A percentile compares a stretch with the other conserved stretches of the same genome.
Evolutionary conservation across 139 green algal genomes (phyloP).

Genomic region (Coelastrella sp.): DNA sequence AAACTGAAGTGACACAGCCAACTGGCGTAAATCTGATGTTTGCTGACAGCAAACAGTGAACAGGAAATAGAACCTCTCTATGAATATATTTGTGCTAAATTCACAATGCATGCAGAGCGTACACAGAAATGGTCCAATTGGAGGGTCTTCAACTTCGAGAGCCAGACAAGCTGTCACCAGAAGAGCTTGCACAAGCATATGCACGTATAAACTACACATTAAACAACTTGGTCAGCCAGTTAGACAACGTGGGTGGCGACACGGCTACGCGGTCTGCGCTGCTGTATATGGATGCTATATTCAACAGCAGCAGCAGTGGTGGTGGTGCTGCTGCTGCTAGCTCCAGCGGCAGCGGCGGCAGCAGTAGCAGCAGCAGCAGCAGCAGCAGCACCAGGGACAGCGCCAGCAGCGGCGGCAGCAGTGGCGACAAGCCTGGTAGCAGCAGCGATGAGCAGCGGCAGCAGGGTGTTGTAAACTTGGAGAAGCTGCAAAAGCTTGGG

Average conservation of each 20-base stretch:
- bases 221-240: neutral
- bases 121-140: constrained; percentile 12
- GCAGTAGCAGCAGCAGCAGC: constrained; percentile 23
- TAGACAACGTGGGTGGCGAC: neutral
- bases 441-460: neutral
- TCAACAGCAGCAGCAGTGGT: neutral
- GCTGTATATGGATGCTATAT: constrained; percentile 34
- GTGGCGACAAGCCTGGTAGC: no score
- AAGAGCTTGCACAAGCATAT: constrained; percentile 21
- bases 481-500: constrained; percentile 9
- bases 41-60: no score
- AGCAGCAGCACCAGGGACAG: no score
- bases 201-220: neutral
- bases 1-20: no score
- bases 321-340: neutral
- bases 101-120: neutral
- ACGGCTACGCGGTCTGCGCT: constrained; percentile 30
- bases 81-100: no score
- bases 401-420: constrained; percentile 37
- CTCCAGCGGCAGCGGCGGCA: no score
- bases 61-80: no score
- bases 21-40: no score
- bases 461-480: constrained; percentile 2
- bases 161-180: neutral
- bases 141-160: neutral